Evolutionary conservation across 352 stramenopile species (phyloP), one percentile per base, ranked within the genome.

Genomic region (Phytophthora quininea): DNA sequence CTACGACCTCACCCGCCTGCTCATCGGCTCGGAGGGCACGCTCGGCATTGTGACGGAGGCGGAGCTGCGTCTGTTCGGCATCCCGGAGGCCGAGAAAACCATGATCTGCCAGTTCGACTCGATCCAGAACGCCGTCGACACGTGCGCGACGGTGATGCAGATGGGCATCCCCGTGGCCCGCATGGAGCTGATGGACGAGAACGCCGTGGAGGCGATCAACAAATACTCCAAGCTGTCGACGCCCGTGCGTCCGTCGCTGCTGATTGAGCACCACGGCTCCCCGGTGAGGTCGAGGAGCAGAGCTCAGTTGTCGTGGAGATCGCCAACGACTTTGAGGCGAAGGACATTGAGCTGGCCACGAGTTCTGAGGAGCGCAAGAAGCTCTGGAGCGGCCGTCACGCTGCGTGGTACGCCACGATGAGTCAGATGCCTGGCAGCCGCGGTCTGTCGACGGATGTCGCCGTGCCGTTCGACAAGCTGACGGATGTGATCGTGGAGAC

Each of bases 21-120:
- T 99, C 14, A 96, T 98, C 58, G 97, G 97, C 4, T 98, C 90
- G 15, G 97, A 99, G 74, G 96, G 97, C 29, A 99, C 96, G 32
- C 80, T 99, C 6, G 97, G 84, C 0, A 83, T 99, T 48, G 86
- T 99, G 43, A 99, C 97, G 3, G 90, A 98, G 74, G 84, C 95
- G 14, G 96, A 97, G 49, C 74, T 99, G 15, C 95, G 94, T 60
- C 74, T 99, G 27, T 97, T 98, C 58, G 92, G 93, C 12, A 92
- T 98, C 61, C 94, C 95, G 1, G 88, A 96, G 55, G 74, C 91
- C 24, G 83, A 98, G 54, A 91, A 95, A 51, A 95, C 92, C 19
- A 96, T 96, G 73, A 90, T 97, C 24, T 98, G 96, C 71, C 86
- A 92, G 62, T 99, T 99, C 78, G 67, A 84, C 29, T 88, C 87